Conservation (phyloP, 2,329 filamentous ascomycete genomes). For the Aspergillus aculeatus region DNA sequence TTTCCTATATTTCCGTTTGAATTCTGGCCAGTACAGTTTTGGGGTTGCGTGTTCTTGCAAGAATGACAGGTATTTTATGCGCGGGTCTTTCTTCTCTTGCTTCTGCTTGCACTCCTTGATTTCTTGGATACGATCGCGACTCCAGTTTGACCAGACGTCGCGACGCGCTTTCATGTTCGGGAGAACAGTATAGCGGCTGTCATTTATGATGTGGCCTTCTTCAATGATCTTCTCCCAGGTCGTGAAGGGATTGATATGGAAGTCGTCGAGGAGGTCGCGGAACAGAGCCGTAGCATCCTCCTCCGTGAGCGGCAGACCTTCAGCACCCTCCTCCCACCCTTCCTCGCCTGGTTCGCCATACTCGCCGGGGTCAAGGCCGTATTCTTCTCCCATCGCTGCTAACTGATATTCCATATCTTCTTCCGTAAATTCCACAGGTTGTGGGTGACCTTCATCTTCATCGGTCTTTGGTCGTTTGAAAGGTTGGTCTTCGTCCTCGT, state of each 20-base stretch:
- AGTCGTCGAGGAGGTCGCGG: slow-evolving; percentile 81
- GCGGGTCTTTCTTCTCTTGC: slow-evolving; percentile 78
- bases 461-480: slow-evolving; percentile 55
- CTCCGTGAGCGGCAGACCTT: slow-evolving; percentile 68
- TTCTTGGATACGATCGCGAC: slow-evolving; percentile 69
- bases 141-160: slow-evolving; percentile 84
- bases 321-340: slow-evolving; percentile 67
- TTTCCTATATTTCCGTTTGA: slow-evolving; percentile 84
- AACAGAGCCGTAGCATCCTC: slow-evolving; percentile 77
- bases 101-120: slow-evolving; percentile 70
- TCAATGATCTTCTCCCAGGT: slow-evolving; percentile 90
- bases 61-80: slow-evolving; percentile 77
- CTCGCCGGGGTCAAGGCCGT: slow-evolving; percentile 73
- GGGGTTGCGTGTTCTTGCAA: slow-evolving; percentile 78
- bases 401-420: slow-evolving; percentile 93
- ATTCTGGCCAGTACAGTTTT: slow-evolving; percentile 97
- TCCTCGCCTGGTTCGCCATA: slow-evolving; percentile 63
- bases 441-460: slow-evolving; percentile 47
- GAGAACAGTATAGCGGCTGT: slow-evolving; percentile 81
- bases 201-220: slow-evolving; percentile 76
- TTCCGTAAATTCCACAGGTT: slow-evolving; percentile 77
- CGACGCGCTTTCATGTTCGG: slow-evolving; percentile 76
- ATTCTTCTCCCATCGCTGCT: slow-evolving; percentile 83
- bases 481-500: slow-evolving; percentile 54
- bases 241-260: slow-evolving; percentile 77